These are phyloP conservation scores for Musa schizocarpa DNA, from an alignment of 176 grass and related monocot genomes.

Conservation along the genomic window DNA sequence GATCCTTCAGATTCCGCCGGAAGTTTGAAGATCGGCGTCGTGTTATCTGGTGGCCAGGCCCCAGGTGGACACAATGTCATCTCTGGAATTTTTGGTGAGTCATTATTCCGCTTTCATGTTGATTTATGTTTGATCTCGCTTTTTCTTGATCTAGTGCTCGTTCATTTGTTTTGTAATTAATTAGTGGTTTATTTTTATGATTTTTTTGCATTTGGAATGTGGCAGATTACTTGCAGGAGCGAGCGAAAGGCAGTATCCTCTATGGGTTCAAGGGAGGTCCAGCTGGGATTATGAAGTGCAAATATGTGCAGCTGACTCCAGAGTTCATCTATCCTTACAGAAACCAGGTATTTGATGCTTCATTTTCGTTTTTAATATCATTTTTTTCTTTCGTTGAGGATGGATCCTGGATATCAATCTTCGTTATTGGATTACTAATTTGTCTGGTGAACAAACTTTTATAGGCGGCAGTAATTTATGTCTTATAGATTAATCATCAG, in stretches of 20 bases:
- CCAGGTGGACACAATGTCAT: slow-evolving; percentile 99
- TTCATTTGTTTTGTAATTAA: neutral
- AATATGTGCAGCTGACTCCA: slow-evolving; percentile 64
- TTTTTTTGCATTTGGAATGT: neutral
- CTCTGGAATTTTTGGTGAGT: slow-evolving; percentile 83
- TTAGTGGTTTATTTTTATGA: too few relatives aligned
- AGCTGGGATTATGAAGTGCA: slow-evolving; percentile 92
- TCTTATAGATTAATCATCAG: too few relatives aligned
- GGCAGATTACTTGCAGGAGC: slow-evolving; percentile 75
- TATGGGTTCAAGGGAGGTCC: slow-evolving; percentile 97
- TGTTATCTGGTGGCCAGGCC: slow-evolving; percentile 89
- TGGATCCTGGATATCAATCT: too few relatives aligned
- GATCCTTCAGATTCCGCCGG: slow-evolving; percentile 11
- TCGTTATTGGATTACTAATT: too few relatives aligned
- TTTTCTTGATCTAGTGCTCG: neutral
- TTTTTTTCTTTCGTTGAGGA: too few relatives aligned
- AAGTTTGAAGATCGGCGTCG: slow-evolving; percentile 68
- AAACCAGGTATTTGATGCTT: slow-evolving; percentile 57
- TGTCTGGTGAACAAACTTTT: too few relatives aligned
- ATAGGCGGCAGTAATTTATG: too few relatives aligned
- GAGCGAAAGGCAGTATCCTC: slow-evolving; percentile 56
- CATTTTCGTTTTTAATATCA: neutral
- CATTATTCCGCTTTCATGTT: neutral
- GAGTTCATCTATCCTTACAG: slow-evolving; percentile 94
- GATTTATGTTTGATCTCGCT: neutral